Evolutionary conservation across 2,329 filamentous ascomycete genomes (phyloP).

Genomic region (Neofusicoccum parvum): DNA sequence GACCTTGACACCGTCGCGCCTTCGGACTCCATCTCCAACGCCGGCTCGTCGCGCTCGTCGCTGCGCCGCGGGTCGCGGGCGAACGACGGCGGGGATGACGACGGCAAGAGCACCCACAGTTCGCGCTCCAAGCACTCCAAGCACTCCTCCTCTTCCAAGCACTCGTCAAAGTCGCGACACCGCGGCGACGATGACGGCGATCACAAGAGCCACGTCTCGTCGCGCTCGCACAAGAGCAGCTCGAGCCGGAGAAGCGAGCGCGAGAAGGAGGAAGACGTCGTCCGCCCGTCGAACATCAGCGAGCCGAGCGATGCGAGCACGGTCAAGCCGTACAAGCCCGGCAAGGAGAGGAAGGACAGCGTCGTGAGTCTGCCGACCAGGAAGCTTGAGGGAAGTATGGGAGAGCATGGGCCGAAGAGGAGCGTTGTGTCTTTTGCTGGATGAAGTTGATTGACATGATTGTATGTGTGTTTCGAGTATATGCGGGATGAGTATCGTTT

Average conservation of each 20-base stretch:
- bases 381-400: constrained; percentile 1
- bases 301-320: constrained; percentile 40
- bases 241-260: constrained; percentile 25
- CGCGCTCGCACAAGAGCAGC: constrained; percentile 17
- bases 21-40: constrained; percentile 51
- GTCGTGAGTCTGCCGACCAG: constrained; percentile 16
- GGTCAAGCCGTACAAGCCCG: constrained; percentile 29
- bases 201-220: neutral
- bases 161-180: constrained; percentile 15
- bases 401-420: neutral
- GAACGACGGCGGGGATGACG: constrained; percentile 27
- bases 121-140: constrained; percentile 29
- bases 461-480: no score
- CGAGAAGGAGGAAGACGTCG: constrained; percentile 12
- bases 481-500: neutral
- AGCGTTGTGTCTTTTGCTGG: constrained; percentile 16
- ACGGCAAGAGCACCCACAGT: constrained; percentile 24
- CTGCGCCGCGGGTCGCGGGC: constrained; percentile 34
- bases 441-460: constrained; percentile 25
- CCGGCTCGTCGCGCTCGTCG: constrained; percentile 29
- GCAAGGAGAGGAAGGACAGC: constrained; percentile 20
- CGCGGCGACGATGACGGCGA: neutral
- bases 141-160: constrained; percentile 24
- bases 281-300: constrained; percentile 29
- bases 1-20: constrained; percentile 39